A percentile compares a stretch with the other conserved stretches of the same genome.
phyloP scores from a whole-genome alignment of 1,139 yeast genomes.

The Geotrichum citri-aurantii region DNA sequence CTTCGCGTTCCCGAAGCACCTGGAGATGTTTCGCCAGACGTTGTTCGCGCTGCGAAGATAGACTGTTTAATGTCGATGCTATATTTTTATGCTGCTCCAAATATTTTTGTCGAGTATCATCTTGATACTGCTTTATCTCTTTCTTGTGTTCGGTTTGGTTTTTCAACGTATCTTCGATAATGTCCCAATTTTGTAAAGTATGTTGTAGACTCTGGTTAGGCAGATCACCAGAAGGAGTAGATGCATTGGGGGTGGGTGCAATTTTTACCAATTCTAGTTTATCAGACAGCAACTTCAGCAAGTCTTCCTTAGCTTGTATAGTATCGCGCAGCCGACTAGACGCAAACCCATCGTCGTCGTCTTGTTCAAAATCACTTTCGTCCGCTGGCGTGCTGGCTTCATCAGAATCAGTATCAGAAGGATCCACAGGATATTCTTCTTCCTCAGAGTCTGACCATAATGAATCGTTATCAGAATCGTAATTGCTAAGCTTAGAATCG shows the following conservation, averaged over 20 bases:
- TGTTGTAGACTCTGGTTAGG: not conserved
- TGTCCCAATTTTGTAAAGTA: not conserved
- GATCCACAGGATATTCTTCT: conserved; percentile 24
- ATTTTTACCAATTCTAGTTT: not conserved
- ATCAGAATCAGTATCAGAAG: conserved; percentile 9
- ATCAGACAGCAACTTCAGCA: not conserved
- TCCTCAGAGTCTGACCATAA: conserved; percentile 25
- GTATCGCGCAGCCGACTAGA: not conserved
- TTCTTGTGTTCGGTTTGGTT: not conserved
- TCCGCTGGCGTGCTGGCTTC: conserved; percentile 9
- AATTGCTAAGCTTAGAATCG: not conserved
- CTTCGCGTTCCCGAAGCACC: conserved; percentile 22
- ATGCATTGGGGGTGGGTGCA: not conserved
- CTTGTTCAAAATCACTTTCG: conserved; percentile 8
- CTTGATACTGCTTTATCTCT: not conserved
- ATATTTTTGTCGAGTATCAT: not conserved
- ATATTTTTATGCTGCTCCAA: not conserved
- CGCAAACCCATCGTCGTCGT: conserved; percentile 1
- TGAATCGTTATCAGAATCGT: conserved; percentile 22
- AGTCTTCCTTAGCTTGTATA: not conserved
- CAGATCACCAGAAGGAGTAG: not conserved
- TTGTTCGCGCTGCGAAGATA: conserved; percentile 20
- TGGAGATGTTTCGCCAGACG: conserved; percentile 24
- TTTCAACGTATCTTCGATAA: not conserved
- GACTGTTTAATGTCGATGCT: not conserved